phyloP scores from a whole-genome alignment of 441 rosid species.

The Mallotus repandus region DNA sequence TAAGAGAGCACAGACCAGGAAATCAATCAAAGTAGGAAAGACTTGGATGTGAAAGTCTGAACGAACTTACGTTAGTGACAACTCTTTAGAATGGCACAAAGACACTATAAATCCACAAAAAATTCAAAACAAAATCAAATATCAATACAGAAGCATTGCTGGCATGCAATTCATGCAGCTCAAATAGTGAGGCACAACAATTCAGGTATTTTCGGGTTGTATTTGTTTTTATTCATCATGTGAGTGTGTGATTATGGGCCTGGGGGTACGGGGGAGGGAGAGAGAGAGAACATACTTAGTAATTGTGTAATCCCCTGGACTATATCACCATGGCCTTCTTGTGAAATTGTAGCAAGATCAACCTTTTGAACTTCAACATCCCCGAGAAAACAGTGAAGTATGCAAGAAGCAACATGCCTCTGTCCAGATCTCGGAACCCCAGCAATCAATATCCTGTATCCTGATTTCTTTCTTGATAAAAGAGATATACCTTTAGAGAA shows the following conservation, averaged over 20 bases:
- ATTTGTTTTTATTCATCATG: neutral
- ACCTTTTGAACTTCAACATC: constrained; percentile 83
- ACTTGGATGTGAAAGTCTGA: neutral
- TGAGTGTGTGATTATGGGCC: neutral
- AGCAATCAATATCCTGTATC: constrained; percentile 74
- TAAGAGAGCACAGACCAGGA: neutral
- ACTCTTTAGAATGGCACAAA: neutral
- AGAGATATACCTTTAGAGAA: constrained; percentile 33
- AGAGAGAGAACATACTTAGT: constrained; percentile 56
- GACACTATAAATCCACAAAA: neutral
- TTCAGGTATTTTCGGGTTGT: neutral
- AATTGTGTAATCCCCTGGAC: constrained; percentile 78
- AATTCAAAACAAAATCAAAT: neutral
- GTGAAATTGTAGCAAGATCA: constrained; percentile 88
- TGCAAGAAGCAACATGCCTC: constrained; percentile 89
- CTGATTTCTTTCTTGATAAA: constrained; percentile 51
- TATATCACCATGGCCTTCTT: constrained; percentile 92
- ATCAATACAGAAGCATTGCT: neutral
- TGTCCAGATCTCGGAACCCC: constrained; percentile 88
- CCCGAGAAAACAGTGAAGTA: constrained; percentile 84
- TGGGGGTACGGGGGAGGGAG: neutral
- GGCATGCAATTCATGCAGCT: constrained; percentile 8
- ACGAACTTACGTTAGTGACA: neutral
- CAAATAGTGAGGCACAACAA: neutral
- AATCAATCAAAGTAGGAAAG: neutral